A percentile compares a stretch with the other conserved stretches of the same genome.
These are phyloP conservation scores for Fusarium verrucosum DNA, from an alignment of 2,329 filamentous ascomycete species.

Conservation along the genomic window DNA sequence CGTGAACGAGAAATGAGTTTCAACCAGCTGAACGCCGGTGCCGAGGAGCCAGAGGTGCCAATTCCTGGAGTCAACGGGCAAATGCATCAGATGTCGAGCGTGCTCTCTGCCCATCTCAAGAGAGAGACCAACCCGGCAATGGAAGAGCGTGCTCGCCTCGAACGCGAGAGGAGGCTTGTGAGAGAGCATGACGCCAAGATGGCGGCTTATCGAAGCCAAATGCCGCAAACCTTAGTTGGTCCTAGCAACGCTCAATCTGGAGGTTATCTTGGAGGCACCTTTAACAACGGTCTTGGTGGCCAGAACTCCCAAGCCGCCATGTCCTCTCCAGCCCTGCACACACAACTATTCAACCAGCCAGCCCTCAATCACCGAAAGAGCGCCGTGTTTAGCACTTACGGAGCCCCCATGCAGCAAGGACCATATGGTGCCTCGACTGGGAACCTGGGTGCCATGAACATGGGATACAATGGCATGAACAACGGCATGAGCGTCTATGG, in stretches of 20 bases:
- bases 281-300: slow-evolving; percentile 63
- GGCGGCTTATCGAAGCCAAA: slow-evolving; percentile 58
- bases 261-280: slow-evolving; percentile 62
- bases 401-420: slow-evolving; percentile 39
- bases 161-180: slow-evolving; percentile 53
- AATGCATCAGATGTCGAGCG: slow-evolving; percentile 66
- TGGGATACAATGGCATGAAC: slow-evolving; percentile 39
- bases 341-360: slow-evolving; percentile 36
- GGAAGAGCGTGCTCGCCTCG: slow-evolving; percentile 54
- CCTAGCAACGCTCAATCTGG: slow-evolving; percentile 50
- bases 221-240: slow-evolving; percentile 55
- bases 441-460: slow-evolving; percentile 32
- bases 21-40: slow-evolving; percentile 40
- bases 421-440: slow-evolving; percentile 42
- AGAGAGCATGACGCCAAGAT: slow-evolving; percentile 60
- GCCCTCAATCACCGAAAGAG: slow-evolving; percentile 45
- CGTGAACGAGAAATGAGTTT: slow-evolving; percentile 64
- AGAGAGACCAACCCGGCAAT: slow-evolving; percentile 53
- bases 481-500: slow-evolving; percentile 42
- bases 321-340: slow-evolving; percentile 43
- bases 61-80: slow-evolving; percentile 42
- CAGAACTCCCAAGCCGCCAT: slow-evolving; percentile 39
- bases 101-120: slow-evolving; percentile 59
- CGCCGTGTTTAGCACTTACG: slow-evolving; percentile 46
- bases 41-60: slow-evolving; percentile 6